Base-by-base conservation (phyloP, 176 grass and related monocot species). In the Raddia distichophylla region DNA sequence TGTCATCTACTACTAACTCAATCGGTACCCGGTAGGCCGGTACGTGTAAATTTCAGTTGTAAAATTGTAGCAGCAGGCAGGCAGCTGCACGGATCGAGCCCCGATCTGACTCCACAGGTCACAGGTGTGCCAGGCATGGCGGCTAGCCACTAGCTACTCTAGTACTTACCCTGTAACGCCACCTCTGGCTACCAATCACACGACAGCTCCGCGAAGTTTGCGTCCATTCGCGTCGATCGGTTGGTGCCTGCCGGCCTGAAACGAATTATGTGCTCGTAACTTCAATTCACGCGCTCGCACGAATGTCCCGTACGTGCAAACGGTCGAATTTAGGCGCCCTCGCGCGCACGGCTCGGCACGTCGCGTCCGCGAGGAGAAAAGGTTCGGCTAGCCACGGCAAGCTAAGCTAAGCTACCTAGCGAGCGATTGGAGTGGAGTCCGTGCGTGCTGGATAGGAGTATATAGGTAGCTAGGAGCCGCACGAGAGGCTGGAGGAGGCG, bases 321-420 rank as follows among this genome's bases (percentile, higher is more conserved):
- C 64, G 43, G 73, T 84, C 64, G 82, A 69, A 77, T 27, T 77
- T 40, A 32, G 50, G 72, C 20, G 0, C 54, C 53, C 16, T 27
- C 33, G 13, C 51, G 7, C 44, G 68, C 27, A n/a, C 62, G 14
- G 32, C 11, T 76, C 40, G 64, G 82, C 22, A 15, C 50, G 13
- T 22, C 27, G 43, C 44, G 80, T 16, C 48, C 19, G 11, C 42
- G 14, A 10, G 49, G 15, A 4, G 49, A 64, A 64, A 62, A 44
- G 40, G 10, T 60, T 19, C 0, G 0, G 27, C 27, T 27, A 27
- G 27, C 27, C 1, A 27, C 27, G 27, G 27, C 27, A 27, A 27
- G 27, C 27, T 27, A 27, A 67, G 71, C n/a, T 13, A 45, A 49
- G 71, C 58, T 6, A 16, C 19, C 78, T 48, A 70, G 33, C 10